These are phyloP conservation scores for Lophiostoma macrostomum DNA, from an alignment of 495 filamentous ascomycete species.

Conservation along the genomic window DNA sequence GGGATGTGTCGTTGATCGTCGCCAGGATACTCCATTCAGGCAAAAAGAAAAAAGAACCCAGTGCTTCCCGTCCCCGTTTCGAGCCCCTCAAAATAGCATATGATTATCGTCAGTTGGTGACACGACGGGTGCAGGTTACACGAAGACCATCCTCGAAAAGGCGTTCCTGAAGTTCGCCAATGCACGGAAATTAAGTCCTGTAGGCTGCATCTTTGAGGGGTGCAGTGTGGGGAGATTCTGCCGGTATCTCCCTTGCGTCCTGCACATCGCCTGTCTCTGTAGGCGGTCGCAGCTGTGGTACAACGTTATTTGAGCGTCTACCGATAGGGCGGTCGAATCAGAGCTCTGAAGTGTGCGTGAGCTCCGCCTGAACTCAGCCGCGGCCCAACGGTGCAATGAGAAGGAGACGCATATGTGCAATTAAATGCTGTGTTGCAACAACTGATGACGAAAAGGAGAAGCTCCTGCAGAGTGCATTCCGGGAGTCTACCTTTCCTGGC, in stretches of 20 bases:
- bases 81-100: constrained; percentile 4
- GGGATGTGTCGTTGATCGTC: constrained; percentile 30
- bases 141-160: background rate
- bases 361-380: constrained; percentile 17
- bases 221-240: constrained; percentile 28
- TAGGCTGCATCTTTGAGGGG: constrained; percentile 1
- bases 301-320: constrained; percentile 12
- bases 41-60: constrained; percentile 26
- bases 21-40: constrained; percentile 23
- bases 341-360: background rate
- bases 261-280: constrained; percentile 13
- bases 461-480: too few relatives aligned
- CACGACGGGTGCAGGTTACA: too few relatives aligned
- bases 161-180: background rate
- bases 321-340: constrained; percentile 25
- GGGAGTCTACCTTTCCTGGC: too few relatives aligned
- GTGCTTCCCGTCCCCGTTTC: too few relatives aligned
- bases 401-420: constrained; percentile 7
- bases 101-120: too few relatives aligned
- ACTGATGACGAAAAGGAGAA: constrained; percentile 2
- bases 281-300: background rate
- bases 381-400: constrained; percentile 22
- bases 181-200: constrained; percentile 5
- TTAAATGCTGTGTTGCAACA: background rate
- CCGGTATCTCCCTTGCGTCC: constrained; percentile 17